Evolutionary conservation across 495 filamentous ascomycete species (phyloP), one percentile per base, ranked within the genome.

Genomic region (Aspergillus panamensis): DNA sequence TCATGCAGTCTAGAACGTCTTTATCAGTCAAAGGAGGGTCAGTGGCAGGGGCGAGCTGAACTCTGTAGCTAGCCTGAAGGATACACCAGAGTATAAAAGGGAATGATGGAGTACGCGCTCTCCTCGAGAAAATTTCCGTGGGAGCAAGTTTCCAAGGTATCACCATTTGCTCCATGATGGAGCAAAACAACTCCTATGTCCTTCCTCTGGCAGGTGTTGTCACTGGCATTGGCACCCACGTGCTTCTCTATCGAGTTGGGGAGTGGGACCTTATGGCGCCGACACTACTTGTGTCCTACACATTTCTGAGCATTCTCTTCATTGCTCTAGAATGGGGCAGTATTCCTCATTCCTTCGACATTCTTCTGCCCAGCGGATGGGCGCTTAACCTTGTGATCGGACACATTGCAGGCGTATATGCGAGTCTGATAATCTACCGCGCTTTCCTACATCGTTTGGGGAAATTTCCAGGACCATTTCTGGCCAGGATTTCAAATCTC

Each of bases 381-480:
- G 42, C 42, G 9, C 17, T 45, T 4, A 17, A 45, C 14, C 42
- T 45, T 21, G n/a, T 45, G 9, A 20, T 45, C 17, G 16, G 42
- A 10, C 52, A 54, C 19, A 32, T 57, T 16, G n/a, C 40, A 25
- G 59, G 59, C 3, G 16, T 61, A 1, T 75, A 70, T 40, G 44
- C 17, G 5, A 75, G 69, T 53, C 67, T 80, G 40, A 13, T 75
- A 0, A 9, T 70, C 35, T 76, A 75, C 45, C 70, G 77, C 10
- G 51, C 48, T 0, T 62, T 70, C 31, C 71, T 69, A 8, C 71
- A 76, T 55, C 70, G 65, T 5, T 56, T 80, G 6, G 47, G 44
- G 3, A 33, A 30, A 25, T 79, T 80, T 51, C 73, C 73, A 0
- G 77, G 77, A 6, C 74, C 77, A 8, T 64, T 70, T 21, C n/a